Evolutionary conservation across 2,329 filamentous ascomycete species (phyloP).

Genomic region (Epichloe sylvatica): DNA sequence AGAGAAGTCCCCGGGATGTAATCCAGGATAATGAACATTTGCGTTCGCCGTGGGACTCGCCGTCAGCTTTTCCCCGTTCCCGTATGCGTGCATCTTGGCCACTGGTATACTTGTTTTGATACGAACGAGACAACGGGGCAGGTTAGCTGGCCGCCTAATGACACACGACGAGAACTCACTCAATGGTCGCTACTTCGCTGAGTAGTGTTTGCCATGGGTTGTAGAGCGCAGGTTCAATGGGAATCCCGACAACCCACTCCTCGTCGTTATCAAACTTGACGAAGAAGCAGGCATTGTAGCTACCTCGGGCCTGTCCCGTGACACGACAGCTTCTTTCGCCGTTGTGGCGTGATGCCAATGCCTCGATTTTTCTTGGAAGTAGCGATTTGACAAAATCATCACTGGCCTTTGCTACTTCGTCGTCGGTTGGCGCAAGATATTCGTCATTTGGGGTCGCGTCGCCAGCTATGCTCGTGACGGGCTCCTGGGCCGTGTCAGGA

Average conservation of each 20-base stretch:
- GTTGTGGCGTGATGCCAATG: no score
- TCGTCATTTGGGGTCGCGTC: not conserved
- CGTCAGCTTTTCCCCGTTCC: constrained; percentile 6
- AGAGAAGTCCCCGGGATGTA: not conserved
- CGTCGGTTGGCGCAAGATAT: constrained; percentile 2
- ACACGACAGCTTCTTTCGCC: constrained; percentile 5
- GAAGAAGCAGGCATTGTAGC: constrained; percentile 14
- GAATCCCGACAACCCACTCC: not conserved
- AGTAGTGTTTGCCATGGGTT: not conserved
- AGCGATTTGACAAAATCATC: constrained; percentile 1
- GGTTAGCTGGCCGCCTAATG: no score
- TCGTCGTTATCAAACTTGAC: constrained; percentile 6
- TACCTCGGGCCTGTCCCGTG: constrained; percentile 8
- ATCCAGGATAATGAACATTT: constrained; percentile 1
- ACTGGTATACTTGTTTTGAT: constrained; percentile 12
- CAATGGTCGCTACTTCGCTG: no score
- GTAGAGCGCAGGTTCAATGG: constrained; percentile 1
- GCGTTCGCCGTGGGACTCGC: not conserved
- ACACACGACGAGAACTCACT: no score
- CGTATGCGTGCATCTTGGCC: constrained; percentile 10
- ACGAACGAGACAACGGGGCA: constrained; percentile 5
- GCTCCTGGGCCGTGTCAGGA: no score
- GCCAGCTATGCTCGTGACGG: not conserved
- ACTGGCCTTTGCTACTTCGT: constrained; percentile 1
- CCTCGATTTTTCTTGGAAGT: no score